Base-by-base conservation (phyloP, 2,329 filamentous ascomycete genomes). In the Oidium heveae region DNA sequence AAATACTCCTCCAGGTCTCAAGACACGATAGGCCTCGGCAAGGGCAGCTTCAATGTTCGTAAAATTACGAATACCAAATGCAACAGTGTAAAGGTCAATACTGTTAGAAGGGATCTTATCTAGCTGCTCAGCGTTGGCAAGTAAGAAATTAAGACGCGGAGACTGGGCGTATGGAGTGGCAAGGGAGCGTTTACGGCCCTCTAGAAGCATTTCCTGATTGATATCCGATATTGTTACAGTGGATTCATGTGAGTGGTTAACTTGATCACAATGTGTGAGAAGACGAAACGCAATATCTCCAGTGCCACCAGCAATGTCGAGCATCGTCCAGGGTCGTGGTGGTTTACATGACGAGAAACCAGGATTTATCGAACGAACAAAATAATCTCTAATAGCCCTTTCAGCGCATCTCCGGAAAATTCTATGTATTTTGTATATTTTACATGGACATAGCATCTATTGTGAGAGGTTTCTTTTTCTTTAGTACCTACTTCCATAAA, bases 241-340 rank as follows among this genome's bases (percentile, higher is more conserved):
- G 6, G 88, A 85, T 61, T 82, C 74, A 18, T 78, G 75, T 69
- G 94, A 89, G 65, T 77, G 71, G 72, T 94, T 86, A 65, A 93
- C 73, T 58, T 76, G 76, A 52, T 85, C 84, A 24, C 86, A 81
- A 66, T 94, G 86, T 69, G 89, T 82, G 55, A 98, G 81, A 72
- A 95, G 83, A 61, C 91, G 87, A 71, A 96, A 95, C 56, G 91
- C 91, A 64, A 98, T 95, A 70, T 98, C 91, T 60, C 91, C 91
- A 5, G 91, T 96, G 62, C 91, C 91, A 64, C 93, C 91, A 41
- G 93, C 91, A 54, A 98, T 86, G 69, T 98, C 91, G 64, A 98
- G 83, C 66, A 98, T 86, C 69, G 72, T 78, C 74, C 79, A 81
- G 58, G 75, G 74, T 1, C 68, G 61, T 33, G 72, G 68, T 5